phyloP scores from a whole-genome alignment of 139 green algal species.

The Closterium sp. region DNA sequence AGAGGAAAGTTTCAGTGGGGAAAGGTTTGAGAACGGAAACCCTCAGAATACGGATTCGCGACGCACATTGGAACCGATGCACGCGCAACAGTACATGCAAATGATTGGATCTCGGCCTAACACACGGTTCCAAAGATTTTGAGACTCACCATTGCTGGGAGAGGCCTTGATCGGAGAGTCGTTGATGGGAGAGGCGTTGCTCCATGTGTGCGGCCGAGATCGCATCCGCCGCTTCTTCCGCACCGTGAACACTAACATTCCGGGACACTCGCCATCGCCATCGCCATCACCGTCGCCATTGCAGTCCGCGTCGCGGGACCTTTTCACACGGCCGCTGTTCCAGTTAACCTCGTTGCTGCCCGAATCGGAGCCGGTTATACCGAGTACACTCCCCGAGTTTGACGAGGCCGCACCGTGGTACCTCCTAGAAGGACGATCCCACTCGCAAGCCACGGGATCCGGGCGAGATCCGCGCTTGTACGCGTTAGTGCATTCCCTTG shows the following conservation, averaged over 20 bases:
- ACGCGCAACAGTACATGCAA: background rate
- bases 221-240: background rate
- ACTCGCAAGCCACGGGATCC: background rate
- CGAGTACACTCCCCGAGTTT: background rate
- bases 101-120: no score
- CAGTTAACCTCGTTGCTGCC: background rate
- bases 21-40: background rate
- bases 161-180: background rate
- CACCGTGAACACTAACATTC: background rate
- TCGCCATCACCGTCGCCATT: background rate
- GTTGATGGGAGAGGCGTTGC: background rate
- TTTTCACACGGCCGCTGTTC: background rate
- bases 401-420: background rate
- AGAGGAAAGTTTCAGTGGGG: background rate
- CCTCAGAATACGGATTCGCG: background rate
- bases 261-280: background rate
- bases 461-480: background rate
- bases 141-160: background rate
- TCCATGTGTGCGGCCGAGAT: background rate
- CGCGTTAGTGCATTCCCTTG: background rate
- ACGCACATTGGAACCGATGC: background rate
- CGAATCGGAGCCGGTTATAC: background rate
- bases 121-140: background rate
- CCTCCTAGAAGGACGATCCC: background rate
- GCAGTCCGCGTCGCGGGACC: background rate